Evolutionary conservation across 768 basidiomycete species (phyloP).

Genomic region (Boletus rubroflammeus): DNA sequence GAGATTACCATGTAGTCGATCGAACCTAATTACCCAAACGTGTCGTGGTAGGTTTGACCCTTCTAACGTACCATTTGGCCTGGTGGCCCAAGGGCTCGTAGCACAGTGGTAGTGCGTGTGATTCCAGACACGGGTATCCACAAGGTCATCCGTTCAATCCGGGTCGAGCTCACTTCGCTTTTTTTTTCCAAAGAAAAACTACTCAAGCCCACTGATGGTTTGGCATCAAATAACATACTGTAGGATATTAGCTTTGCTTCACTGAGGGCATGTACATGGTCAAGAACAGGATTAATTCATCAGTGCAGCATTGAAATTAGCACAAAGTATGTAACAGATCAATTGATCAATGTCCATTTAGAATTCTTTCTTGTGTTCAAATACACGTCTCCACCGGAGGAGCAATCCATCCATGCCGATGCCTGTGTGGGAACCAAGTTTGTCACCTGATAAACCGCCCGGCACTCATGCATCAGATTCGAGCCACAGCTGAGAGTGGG

Average conservation of each 20-base stretch:
- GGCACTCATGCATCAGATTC: background rate
- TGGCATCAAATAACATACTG: background rate
- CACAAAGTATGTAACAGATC: background rate
- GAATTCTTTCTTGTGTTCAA: slow-evolving; percentile 65
- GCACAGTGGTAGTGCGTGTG: slow-evolving; percentile 35
- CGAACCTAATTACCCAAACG: background rate
- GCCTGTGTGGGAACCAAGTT: slow-evolving; percentile 68
- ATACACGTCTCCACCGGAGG: slow-evolving; percentile 63
- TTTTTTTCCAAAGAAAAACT: background rate
- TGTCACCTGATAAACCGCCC: slow-evolving; percentile 37
- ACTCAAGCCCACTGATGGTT: background rate
- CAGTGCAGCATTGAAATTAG: background rate
- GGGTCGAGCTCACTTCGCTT: slow-evolving; percentile 34
- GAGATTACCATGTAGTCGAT: background rate
- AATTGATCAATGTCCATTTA: slow-evolving; percentile 47
- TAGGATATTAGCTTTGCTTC: too few species aligned
- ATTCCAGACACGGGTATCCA: slow-evolving; percentile 31
- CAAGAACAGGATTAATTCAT: background rate
- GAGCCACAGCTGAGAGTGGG: background rate
- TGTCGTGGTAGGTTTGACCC: too few species aligned
- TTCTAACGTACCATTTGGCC: too few species aligned
- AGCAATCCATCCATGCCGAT: slow-evolving; percentile 67
- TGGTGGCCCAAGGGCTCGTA: slow-evolving; percentile 17
- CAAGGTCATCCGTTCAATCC: slow-evolving; percentile 46
- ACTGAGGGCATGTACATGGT: background rate